A percentile compares a stretch with the other conserved stretches of the same genome.
phyloP scores from a whole-genome alignment of 129 eudicot genomes.

The Chrysanthemum makinoi region DNA sequence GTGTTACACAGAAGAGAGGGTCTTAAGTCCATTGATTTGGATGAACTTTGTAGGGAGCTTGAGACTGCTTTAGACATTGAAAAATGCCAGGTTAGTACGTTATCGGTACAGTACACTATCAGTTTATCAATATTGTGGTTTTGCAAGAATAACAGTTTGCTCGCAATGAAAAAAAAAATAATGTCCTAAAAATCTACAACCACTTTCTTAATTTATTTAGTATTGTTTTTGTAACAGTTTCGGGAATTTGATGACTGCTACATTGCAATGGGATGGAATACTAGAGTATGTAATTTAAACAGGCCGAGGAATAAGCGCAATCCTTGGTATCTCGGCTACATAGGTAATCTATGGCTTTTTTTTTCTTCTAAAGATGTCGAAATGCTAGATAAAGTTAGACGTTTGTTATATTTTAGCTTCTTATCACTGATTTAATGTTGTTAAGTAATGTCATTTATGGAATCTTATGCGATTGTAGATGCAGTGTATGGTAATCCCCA shows the following conservation, averaged over 20 bases:
- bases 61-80: too few species aligned
- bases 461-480: too few species aligned
- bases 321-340: slow-evolving; percentile 81
- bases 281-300: slow-evolving; percentile 76
- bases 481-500: too few species aligned
- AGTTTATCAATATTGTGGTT: not conserved
- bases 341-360: slow-evolving; percentile 43
- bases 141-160: not conserved
- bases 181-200: not conserved
- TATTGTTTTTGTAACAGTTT: slow-evolving; percentile 46
- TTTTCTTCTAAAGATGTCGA: not conserved
- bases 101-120: too few species aligned
- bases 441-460: too few species aligned
- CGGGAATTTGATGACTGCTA: slow-evolving; percentile 91
- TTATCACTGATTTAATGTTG: too few species aligned
- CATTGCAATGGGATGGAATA: slow-evolving; percentile 86
- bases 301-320: slow-evolving; percentile 83
- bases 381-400: not conserved
- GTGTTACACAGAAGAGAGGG: too few species aligned
- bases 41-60: too few species aligned
- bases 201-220: not conserved
- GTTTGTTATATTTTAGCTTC: not conserved
- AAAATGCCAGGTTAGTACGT: too few species aligned
- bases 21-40: too few species aligned
- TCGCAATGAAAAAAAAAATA: not conserved